These are phyloP conservation scores for Tetragonia tetragonoides DNA, from an alignment of 148 eudicot species.

Conservation along the genomic window DNA sequence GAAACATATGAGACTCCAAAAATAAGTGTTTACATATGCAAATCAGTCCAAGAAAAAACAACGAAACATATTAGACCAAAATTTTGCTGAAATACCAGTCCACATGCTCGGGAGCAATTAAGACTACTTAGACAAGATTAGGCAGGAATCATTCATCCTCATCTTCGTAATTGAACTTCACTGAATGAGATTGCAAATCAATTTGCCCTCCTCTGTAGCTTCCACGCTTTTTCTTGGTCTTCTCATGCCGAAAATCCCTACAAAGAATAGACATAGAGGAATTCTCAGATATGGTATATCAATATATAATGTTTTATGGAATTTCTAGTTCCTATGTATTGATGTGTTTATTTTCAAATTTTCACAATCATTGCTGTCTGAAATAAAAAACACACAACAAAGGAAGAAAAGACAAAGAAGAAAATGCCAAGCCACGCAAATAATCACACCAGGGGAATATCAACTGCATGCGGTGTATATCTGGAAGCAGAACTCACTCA, in stretches of 20 bases:
- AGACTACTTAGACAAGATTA: neutral
- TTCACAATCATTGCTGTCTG: no score
- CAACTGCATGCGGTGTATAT: no score
- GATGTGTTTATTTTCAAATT: no score
- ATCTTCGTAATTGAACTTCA: slow-evolving; percentile 73
- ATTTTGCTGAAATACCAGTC: slow-evolving; percentile 3
- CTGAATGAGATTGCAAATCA: slow-evolving; percentile 73
- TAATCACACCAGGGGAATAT: no score
- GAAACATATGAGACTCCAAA: neutral
- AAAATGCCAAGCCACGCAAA: no score
- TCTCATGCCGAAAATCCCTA: slow-evolving; percentile 94
- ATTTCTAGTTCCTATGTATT: no score
- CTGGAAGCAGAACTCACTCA: no score
- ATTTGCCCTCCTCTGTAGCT: slow-evolving; percentile 90
- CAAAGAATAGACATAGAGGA: neutral
- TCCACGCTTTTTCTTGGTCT: slow-evolving; percentile 96
- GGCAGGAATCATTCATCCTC: slow-evolving; percentile 48
- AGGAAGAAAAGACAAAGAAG: no score
- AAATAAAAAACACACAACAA: no score
- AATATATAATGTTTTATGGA: no score
- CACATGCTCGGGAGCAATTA: neutral
- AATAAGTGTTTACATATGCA: neutral
- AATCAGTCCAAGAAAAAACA: neutral
- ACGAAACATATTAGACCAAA: slow-evolving; percentile 18
- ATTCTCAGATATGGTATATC: neutral